Conservation (phyloP, 2,329 filamentous ascomycete genomes). For the Penicillium digitatum region DNA sequence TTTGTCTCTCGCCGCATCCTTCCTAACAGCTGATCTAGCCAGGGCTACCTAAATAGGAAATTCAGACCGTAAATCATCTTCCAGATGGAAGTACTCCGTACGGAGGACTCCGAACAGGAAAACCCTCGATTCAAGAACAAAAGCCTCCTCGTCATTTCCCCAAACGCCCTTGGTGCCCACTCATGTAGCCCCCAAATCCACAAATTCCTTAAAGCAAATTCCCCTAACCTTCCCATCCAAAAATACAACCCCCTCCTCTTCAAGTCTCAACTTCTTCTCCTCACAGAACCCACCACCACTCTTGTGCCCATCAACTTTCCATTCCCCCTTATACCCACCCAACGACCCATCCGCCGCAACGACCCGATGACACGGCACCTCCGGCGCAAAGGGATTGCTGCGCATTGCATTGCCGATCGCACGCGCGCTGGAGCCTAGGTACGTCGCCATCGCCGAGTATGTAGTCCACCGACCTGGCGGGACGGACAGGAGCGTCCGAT, state of each 20-base stretch:
- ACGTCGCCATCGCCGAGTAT: constrained; percentile 67
- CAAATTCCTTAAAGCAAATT: constrained; percentile 34
- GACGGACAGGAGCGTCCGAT: constrained; percentile 70
- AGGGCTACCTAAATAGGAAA: background rate
- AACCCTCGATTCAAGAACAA: background rate
- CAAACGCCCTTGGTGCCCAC: background rate
- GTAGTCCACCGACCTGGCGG: constrained; percentile 72
- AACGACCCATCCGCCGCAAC: constrained; percentile 65
- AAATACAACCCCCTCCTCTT: constrained; percentile 37
- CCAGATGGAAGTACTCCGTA: background rate
- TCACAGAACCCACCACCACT: constrained; percentile 31
- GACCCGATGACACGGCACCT: constrained; percentile 77
- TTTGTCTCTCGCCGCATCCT: background rate
- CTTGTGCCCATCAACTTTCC: constrained; percentile 45
- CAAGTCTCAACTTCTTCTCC: constrained; percentile 35
- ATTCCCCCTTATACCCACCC: constrained; percentile 51
- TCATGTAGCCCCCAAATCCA: constrained; percentile 20
- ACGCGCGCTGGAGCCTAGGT: constrained; percentile 66
- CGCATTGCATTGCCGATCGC: constrained; percentile 75
- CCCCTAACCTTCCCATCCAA: constrained; percentile 28
- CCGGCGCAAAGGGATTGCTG: constrained; percentile 75
- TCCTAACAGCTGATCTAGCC: background rate
- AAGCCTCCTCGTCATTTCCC: background rate
- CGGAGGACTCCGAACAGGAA: too few relatives aligned
- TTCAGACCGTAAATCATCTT: background rate